A percentile compares a stretch with the other conserved stretches of the same genome.
Evolutionary conservation across 75 land plant species (phyloP).

Genomic region (Picea glauca): DNA sequence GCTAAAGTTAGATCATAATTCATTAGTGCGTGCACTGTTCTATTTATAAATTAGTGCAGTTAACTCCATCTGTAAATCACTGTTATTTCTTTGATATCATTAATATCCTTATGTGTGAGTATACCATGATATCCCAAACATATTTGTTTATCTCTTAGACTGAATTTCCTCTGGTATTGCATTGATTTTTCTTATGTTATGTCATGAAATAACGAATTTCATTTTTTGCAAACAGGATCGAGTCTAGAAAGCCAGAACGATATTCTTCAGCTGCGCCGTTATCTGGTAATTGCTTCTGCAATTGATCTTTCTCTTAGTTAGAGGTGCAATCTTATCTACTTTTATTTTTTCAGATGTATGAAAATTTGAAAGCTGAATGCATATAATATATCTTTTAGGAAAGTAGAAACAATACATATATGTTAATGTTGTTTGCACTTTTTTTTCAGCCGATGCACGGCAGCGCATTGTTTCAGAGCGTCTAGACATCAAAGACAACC

Average conservation of each 20-base stretch:
- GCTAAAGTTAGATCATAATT: no score
- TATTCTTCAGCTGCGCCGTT: slow-evolving; percentile 92
- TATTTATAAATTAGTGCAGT: no score
- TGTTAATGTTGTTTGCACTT: background rate
- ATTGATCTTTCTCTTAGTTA: background rate
- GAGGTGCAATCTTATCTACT: background rate
- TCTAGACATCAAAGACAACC: slow-evolving; percentile 73
- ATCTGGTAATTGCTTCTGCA: slow-evolving; percentile 44
- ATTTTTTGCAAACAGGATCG: slow-evolving; percentile 43
- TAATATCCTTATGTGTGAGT: no score
- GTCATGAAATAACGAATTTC: background rate
- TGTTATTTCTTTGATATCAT: no score
- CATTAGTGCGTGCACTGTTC: no score
- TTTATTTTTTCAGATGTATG: background rate
- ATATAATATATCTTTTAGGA: background rate
- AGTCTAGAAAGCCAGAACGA: slow-evolving; percentile 86
- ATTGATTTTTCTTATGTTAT: background rate
- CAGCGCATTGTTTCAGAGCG: slow-evolving; percentile 91
- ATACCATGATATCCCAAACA: no score
- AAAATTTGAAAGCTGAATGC: background rate
- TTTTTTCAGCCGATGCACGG: slow-evolving; percentile 76
- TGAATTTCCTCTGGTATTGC: background rate
- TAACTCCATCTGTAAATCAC: no score
- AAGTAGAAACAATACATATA: background rate
- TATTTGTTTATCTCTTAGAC: background rate